These are phyloP conservation scores for Thielaviopsis punctulata DNA, from an alignment of 2,329 filamentous ascomycete species.

Conservation along the genomic window DNA sequence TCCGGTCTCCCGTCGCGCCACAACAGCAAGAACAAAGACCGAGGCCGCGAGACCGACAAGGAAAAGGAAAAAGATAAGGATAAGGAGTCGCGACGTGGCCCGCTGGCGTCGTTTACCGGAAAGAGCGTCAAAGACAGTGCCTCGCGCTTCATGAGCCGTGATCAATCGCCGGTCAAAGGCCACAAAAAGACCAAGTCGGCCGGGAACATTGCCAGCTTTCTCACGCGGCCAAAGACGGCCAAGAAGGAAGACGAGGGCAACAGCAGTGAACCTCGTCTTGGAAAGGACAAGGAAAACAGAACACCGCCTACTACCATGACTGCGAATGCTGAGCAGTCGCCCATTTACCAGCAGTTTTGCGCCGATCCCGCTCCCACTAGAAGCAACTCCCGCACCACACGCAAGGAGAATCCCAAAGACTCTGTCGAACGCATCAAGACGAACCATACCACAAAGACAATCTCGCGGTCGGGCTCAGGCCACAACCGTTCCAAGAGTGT, in stretches of 20 bases:
- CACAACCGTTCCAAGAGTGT: conserved; percentile 22
- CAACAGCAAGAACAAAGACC: conserved; percentile 2
- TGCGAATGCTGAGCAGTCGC: background rate
- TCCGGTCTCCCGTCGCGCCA: background rate
- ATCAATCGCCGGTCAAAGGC: conserved; percentile 35
- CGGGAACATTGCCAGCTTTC: conserved; percentile 61
- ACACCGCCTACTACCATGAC: conserved; percentile 9
- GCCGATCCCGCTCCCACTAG: background rate
- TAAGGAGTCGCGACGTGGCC: background rate
- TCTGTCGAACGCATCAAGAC: background rate
- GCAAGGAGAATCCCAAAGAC: background rate
- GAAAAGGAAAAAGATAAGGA: background rate
- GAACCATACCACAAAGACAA: conserved; percentile 2
- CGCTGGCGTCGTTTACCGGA: conserved; percentile 6
- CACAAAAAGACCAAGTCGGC: conserved; percentile 69
- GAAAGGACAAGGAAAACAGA: conserved; percentile 12
- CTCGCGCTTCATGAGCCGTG: conserved; percentile 23
- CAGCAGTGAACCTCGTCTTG: background rate
- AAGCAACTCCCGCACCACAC: background rate
- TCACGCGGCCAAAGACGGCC: conserved; percentile 57
- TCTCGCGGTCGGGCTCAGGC: conserved; percentile 17
- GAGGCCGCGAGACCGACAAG: conserved; percentile 21
- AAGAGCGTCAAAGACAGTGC: conserved; percentile 6
- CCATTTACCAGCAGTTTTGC: conserved; percentile 10
- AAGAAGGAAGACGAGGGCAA: conserved; percentile 28